Base-by-base conservation (phyloP, 768 basidiomycete species). In the Agrocybe praecox region DNA sequence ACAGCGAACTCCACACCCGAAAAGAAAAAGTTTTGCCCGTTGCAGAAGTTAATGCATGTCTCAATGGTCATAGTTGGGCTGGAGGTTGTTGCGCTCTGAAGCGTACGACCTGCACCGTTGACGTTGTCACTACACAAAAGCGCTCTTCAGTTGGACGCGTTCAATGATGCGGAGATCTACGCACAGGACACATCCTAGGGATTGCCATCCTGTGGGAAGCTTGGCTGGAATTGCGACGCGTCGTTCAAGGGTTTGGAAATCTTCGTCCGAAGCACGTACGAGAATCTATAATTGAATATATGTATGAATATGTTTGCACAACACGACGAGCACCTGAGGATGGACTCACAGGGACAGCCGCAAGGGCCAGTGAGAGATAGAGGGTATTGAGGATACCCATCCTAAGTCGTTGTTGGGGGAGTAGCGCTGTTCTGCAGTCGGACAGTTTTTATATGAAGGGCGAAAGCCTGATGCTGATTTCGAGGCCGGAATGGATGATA, bases 1-100 rank as follows among this genome's bases (percentile, higher is more conserved):
- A 71, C 72, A 24, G 67, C 67, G 46, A 78, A 91, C 70, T 92
- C 90, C 17, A 85, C 78, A 14, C 91, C 91, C 17, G 90, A 88
- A 61, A 82, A 90, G 56, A 86, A 70, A 65, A 76, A 89, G 9
- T 69, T 61, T 53, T 76, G 69, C n/a, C 71, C 49, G 32, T 76
- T 71, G 65, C 82, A 84, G 63, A 79, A 84, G 18, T 59, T 63
- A 58, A 82, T 77, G 62, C 82, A 84, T 1, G 67, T 65, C 59
- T 80, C 78, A 24, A 85, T 76, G 3, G 90, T 91, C 86, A 92
- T 90, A 21, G 70, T 72, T 6, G 69, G 74, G 15, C 79, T 69
- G 62, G 77, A 76, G 14, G 76, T 70, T 2, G 74, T 69, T 1
- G 80, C 72, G 14, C 76, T 81, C 6, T 73, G 70, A 43, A 92